Evolutionary conservation across 768 basidiomycete genomes (phyloP).

Genomic region (Leccinum longicurvipes): DNA sequence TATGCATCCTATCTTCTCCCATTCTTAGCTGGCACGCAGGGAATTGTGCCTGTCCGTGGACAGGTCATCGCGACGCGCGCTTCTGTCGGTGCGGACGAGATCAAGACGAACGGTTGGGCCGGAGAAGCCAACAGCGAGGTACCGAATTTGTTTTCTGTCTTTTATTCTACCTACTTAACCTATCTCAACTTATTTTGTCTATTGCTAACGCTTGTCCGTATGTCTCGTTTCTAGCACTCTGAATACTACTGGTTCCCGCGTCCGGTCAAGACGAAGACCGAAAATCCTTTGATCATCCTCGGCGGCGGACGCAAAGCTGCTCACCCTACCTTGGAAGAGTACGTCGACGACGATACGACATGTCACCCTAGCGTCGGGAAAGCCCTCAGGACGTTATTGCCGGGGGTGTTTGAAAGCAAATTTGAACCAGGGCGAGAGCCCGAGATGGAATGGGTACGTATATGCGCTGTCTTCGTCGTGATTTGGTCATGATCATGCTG

Average conservation of each 20-base stretch:
- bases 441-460: conserved; percentile 79
- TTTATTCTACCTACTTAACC: not conserved
- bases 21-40: conserved; percentile 47
- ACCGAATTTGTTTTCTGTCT: not conserved
- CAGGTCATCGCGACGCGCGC: conserved; percentile 57
- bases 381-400: conserved; percentile 57
- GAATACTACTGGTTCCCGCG: conserved; percentile 92
- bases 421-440: conserved; percentile 49
- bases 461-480: not conserved
- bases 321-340: conserved; percentile 43
- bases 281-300: conserved; percentile 61
- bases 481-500: not conserved
- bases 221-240: conserved; percentile 34
- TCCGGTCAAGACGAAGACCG: conserved; percentile 32
- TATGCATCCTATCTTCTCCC: conserved; percentile 80
- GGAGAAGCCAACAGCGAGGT: conserved; percentile 36
- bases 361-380: conserved; percentile 47
- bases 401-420: conserved; percentile 51
- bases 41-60: conserved; percentile 70
- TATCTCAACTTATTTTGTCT: not conserved
- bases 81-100: conserved; percentile 33
- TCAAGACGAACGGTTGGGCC: conserved; percentile 46
- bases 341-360: conserved; percentile 55
- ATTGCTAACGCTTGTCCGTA: not conserved
- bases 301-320: conserved; percentile 61